A percentile compares a stretch with the other conserved stretches of the same genome.
Conservation (phyloP, 768 basidiomycete species). For the Naganishia kalamii region DNA sequence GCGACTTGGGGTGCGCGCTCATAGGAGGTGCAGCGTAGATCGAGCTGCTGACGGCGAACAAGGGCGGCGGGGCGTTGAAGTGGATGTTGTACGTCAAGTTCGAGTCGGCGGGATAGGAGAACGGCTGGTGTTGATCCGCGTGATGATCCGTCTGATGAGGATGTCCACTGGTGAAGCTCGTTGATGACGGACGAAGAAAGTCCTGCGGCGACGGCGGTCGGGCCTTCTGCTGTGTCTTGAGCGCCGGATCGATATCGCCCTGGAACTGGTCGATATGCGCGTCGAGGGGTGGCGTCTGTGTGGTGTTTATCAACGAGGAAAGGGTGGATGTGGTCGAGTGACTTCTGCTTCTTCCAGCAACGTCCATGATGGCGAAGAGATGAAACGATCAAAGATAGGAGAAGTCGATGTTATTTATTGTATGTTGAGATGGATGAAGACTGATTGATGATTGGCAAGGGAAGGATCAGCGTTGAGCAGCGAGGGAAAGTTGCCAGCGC, state of each 20-base stretch:
- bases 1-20: not conserved
- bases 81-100: constrained; percentile 6
- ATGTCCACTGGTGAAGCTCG: not conserved
- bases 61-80: not conserved
- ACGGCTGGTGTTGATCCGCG: too few species aligned
- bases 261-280: not conserved
- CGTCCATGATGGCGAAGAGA: not conserved
- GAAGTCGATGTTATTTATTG: not conserved
- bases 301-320: constrained; percentile 8
- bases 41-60: constrained; percentile 14
- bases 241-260: not conserved
- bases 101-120: constrained; percentile 1
- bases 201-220: constrained; percentile 8
- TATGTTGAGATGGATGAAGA: not conserved
- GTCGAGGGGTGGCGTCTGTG: not conserved
- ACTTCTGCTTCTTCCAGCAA: not conserved
- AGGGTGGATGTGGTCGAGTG: not conserved
- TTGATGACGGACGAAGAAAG: not conserved
- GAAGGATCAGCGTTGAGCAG: too few species aligned
- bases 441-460: too few species aligned
- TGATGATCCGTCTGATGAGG: constrained; percentile 14
- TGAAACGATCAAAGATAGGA: not conserved
- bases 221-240: not conserved
- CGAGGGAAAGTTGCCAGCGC: not conserved
- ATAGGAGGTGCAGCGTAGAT: constrained; percentile 2